phyloP scores from a whole-genome alignment of 345 rosid species.

The Mangifera indica region DNA sequence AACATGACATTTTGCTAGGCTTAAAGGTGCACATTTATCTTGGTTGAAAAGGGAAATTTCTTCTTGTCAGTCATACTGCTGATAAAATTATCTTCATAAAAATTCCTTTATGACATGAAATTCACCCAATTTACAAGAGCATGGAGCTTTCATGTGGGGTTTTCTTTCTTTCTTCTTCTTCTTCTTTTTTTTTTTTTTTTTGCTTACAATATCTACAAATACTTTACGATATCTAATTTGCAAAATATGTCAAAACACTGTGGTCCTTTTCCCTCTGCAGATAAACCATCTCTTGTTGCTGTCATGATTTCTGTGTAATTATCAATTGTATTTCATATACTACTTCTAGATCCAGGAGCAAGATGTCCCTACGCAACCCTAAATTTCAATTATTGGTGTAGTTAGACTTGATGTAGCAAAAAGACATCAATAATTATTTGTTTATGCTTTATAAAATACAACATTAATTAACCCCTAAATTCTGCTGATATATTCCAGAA shows the following conservation, averaged over 20 bases:
- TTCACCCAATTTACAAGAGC: not conserved
- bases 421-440: slow-evolving; percentile 25
- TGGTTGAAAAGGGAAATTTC: not conserved
- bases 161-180: too few species aligned
- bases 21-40: not conserved
- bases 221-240: too few species aligned
- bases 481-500: slow-evolving; percentile 25
- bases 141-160: not conserved
- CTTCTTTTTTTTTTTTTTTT: not conserved
- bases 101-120: too few species aligned
- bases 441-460: not conserved
- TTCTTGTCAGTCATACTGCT: not conserved
- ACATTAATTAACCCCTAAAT: slow-evolving; percentile 6
- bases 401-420: slow-evolving; percentile 24
- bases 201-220: not conserved
- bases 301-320: not conserved
- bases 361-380: slow-evolving; percentile 22
- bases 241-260: not conserved
- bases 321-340: not conserved
- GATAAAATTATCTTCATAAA: not conserved
- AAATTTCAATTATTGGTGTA: slow-evolving; percentile 36
- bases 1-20: not conserved
- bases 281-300: not conserved
- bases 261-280: not conserved
- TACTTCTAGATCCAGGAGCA: slow-evolving; percentile 22